Base-by-base conservation (phyloP, 441 rosid species). In the Brassica hybrid region DNA sequence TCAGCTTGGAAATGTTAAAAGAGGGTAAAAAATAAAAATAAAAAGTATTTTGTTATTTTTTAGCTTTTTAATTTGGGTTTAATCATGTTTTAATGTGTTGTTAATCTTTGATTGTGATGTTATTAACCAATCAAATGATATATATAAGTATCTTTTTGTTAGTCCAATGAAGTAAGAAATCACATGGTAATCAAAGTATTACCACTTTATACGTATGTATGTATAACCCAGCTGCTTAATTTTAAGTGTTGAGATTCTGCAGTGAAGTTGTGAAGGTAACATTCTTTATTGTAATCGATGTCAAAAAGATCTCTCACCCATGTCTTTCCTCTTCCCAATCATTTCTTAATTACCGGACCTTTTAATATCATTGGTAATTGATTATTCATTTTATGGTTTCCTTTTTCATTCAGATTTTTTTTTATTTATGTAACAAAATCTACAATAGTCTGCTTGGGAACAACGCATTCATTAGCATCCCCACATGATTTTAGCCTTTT, bases 1-100 rank as follows among this genome's bases (percentile, higher is more conserved):
- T 85, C 90, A 21, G 89, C 88, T 21, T 89, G 93, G 93, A 85
- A 81, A 64, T 86, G 88, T 82, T 86, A 74, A n/a, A n/a, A n/a
- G n/a, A n/a, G n/a, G n/a, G 57, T 50, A 50, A 50, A 50, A 14
- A 14, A 1, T 5, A n/a, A 16, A 50, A n/a, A n/a, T n/a, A 50
- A 6, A 50, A 48, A 5, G 6, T 45, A 18, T n/a, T 14, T 50
- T n/a, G n/a, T n/a, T n/a, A n/a, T 18, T 48, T 52, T 50, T 52
- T 52, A 52, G 58, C 58, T 54, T 50, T 52, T 52, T 54, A 7
- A 16, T 54, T 16, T 54, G 21, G 58, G 58, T 54, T 54, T 54
- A 16, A 54, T 54, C 11, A 7, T 7, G 58, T 54, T 54, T 54
- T 54, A 16, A 54, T 54, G 58, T 54, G 58, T 54, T 52, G 3